Conservation (phyloP, 2,329 filamentous ascomycete species). For the Ophiostoma pallidulum region DNA sequence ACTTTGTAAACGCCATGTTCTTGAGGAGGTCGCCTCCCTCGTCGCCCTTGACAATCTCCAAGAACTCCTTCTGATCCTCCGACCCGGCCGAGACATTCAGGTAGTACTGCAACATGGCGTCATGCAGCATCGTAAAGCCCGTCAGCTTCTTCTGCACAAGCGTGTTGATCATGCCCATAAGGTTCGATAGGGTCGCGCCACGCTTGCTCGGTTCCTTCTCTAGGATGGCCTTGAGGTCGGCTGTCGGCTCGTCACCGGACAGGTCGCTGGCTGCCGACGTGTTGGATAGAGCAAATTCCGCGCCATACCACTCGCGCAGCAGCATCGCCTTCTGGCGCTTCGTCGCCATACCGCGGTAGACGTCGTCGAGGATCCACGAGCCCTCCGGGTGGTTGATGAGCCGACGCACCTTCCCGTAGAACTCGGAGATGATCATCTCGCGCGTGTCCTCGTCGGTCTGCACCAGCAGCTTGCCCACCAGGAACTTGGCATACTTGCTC, state of each 20-base stretch:
- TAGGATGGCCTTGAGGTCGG: constrained; percentile 68
- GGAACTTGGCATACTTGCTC: constrained; percentile 94
- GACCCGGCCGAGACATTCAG: constrained; percentile 66
- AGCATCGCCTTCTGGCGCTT: constrained; percentile 76
- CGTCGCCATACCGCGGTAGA: constrained; percentile 82
- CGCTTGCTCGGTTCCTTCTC: constrained; percentile 75
- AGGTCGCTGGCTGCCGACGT: constrained; percentile 1
- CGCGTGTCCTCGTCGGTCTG: constrained; percentile 80
- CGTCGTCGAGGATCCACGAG: constrained; percentile 95
- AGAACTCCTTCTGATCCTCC: constrained; percentile 75
- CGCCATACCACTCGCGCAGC: constrained; percentile 90
- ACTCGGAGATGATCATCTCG: constrained; percentile 84
- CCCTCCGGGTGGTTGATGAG: constrained; percentile 94
- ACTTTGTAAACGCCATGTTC: constrained; percentile 92
- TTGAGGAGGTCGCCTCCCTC: constrained; percentile 84
- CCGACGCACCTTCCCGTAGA: constrained; percentile 86
- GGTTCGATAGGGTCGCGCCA: constrained; percentile 72
- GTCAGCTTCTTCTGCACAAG: constrained; percentile 94
- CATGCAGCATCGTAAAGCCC: constrained; percentile 94
- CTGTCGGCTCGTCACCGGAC: constrained; percentile 31
- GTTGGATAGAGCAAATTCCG: constrained; percentile 74
- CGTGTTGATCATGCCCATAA: constrained; percentile 80
- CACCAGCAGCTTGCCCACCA: constrained; percentile 92
- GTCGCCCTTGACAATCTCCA: constrained; percentile 85
- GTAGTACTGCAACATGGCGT: constrained; percentile 97